Evolutionary conservation across 208 protist species (phyloP).

Genomic region (Acanthamoeba sp.): DNA sequence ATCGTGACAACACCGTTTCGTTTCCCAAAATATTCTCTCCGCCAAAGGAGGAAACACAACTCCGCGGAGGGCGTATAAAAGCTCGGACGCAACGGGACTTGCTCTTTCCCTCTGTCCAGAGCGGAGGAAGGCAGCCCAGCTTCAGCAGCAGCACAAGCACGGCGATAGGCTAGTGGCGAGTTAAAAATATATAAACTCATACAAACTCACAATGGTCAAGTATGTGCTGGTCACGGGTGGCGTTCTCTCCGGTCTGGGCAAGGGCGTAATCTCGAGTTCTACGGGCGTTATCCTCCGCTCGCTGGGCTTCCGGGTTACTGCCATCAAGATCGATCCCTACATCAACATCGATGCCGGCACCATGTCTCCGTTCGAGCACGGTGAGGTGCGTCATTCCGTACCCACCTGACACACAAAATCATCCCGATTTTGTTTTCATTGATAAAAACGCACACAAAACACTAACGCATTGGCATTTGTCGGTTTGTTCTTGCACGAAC

Average conservation of each 20-base stretch:
- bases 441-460: too few species aligned
- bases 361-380: slow-evolving; percentile 98
- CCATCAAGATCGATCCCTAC: slow-evolving; percentile 99
- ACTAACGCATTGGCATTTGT: too few species aligned
- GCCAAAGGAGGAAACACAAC: not conserved
- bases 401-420: not conserved
- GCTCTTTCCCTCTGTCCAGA: slow-evolving; percentile 36
- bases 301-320: slow-evolving; percentile 95
- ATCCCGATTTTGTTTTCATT: not conserved
- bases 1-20: not conserved
- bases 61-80: not conserved
- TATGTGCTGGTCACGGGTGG: slow-evolving; percentile 98
- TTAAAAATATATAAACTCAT: not conserved
- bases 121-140: slow-evolving; percentile 38
- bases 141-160: not conserved
- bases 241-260: slow-evolving; percentile 99
- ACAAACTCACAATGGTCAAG: slow-evolving; percentile 77
- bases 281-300: slow-evolving; percentile 90
- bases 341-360: slow-evolving; percentile 95
- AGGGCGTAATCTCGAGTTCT: slow-evolving; percentile 94
- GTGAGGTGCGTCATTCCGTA: slow-evolving; percentile 77
- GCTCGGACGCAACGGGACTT: not conserved
- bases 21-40: not conserved
- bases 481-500: too few species aligned
- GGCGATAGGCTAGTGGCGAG: too few species aligned